A percentile compares a stretch with the other conserved stretches of the same genome.
Evolutionary conservation across 805 yeast genomes (phyloP).

Genomic region (Candida sonorensis): DNA sequence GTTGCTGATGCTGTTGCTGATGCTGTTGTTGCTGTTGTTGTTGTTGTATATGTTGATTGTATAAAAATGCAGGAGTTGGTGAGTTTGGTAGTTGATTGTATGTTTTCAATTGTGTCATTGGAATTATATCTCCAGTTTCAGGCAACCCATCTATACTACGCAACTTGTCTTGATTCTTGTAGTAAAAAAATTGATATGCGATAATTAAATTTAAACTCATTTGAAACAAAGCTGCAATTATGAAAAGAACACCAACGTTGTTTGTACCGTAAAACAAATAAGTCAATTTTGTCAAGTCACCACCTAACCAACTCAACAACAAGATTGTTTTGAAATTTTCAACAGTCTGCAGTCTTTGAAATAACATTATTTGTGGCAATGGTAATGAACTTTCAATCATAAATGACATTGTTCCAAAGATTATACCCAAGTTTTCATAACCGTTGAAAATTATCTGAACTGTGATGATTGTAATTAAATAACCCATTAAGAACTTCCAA

Average conservation of each 20-base stretch:
- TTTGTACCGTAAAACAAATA: conserved; percentile 73
- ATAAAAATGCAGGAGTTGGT: too few species aligned
- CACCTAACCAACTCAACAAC: conserved; percentile 80
- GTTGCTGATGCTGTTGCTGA: too few species aligned
- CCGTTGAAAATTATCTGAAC: conserved; percentile 19
- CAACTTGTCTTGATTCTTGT: conserved; percentile 29
- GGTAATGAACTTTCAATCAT: conserved; percentile 70
- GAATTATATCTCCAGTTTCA: conserved; percentile 1
- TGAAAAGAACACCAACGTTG: conserved; percentile 57
- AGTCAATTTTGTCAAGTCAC: conserved; percentile 73
- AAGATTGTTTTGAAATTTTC: conserved; percentile 75
- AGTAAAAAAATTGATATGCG: conserved; percentile 66
- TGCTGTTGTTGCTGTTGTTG: too few species aligned
- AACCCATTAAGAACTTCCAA: conserved; percentile 41
- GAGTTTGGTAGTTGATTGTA: too few species aligned
- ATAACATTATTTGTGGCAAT: conserved; percentile 68
- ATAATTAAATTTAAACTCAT: conserved; percentile 68
- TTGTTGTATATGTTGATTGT: too few species aligned
- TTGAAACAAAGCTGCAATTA: conserved; percentile 70
- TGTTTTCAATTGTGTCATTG: conserved; percentile 3
- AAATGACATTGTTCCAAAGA: conserved; percentile 33
- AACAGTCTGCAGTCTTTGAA: conserved; percentile 58
- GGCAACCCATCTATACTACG: conserved; percentile 9
- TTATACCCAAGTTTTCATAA: conserved; percentile 22
- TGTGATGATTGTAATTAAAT: conserved; percentile 20